phyloP scores from a whole-genome alignment of 169 alveolate genomes.

The Plasmodium reichenowi region DNA sequence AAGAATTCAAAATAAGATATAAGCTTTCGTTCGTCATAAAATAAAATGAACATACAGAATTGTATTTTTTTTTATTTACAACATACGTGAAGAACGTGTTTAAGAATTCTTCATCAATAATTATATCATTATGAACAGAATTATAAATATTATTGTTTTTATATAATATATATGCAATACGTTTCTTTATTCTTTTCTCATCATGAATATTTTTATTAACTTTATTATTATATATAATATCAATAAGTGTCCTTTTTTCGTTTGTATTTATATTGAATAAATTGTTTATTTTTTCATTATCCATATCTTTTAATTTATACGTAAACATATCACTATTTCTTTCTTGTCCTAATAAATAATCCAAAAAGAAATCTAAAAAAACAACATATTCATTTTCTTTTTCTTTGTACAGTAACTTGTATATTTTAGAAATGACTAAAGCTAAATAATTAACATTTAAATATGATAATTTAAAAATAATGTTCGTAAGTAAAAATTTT shows the following conservation, averaged over 20 bases:
- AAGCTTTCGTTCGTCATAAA: constrained; percentile 42
- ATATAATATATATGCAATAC: constrained; percentile 56
- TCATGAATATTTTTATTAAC: constrained; percentile 10
- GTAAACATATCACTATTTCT: constrained; percentile 6
- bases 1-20: constrained; percentile 38
- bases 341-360: constrained; percentile 63
- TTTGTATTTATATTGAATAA: constrained; percentile 5
- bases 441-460: constrained; percentile 28
- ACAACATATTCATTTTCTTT: constrained; percentile 15
- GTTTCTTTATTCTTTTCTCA: constrained; percentile 36
- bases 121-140: constrained; percentile 33
- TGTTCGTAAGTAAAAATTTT: constrained; percentile 34
- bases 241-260: constrained; percentile 32
- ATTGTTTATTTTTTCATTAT: not conserved
- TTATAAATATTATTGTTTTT: constrained; percentile 24
- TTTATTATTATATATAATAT: constrained; percentile 16
- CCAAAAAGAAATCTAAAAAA: constrained; percentile 38
- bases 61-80: constrained; percentile 21
- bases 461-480: constrained; percentile 31
- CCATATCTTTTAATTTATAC: not conserved
- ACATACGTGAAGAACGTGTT: constrained; percentile 1
- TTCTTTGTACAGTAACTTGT: constrained; percentile 16
- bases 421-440: constrained; percentile 32
- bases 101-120: constrained; percentile 34
- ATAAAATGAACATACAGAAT: constrained; percentile 23